Percentiles rank a stretch among this genome's conserved stretches.
These are phyloP conservation scores for Spencermartinsiella europaea DNA, from an alignment of 805 yeast genomes.

Conservation along the genomic window DNA sequence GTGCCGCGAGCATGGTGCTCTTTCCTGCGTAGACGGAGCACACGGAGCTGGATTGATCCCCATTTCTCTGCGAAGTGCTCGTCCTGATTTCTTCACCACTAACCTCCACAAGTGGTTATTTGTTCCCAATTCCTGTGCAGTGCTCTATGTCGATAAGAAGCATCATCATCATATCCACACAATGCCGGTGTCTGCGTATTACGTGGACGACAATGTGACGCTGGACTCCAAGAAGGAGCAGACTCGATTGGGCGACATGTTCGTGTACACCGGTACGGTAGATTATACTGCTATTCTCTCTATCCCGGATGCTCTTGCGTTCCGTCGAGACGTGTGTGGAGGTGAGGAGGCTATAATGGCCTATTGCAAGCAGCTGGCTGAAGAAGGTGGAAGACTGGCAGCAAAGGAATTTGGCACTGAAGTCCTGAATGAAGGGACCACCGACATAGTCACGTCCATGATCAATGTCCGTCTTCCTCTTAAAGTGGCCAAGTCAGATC, in stretches of 20 bases:
- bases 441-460: slow-evolving; percentile 39
- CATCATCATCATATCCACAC: slow-evolving; percentile 50
- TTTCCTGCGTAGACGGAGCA: slow-evolving; percentile 68
- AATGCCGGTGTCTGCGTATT: slow-evolving; percentile 52
- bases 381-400: slow-evolving; percentile 38
- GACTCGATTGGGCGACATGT: slow-evolving; percentile 37
- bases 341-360: slow-evolving; percentile 50
- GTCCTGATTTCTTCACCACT: slow-evolving; percentile 57
- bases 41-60: slow-evolving; percentile 51
- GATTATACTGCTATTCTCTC: slow-evolving; percentile 41
- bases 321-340: slow-evolving; percentile 43
- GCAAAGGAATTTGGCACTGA: slow-evolving; percentile 38
- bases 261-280: slow-evolving; percentile 47
- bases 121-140: slow-evolving; percentile 54
- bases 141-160: slow-evolving; percentile 50
- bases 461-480: slow-evolving; percentile 40
- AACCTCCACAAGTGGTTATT: slow-evolving; percentile 70
- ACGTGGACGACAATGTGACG: slow-evolving; percentile 23
- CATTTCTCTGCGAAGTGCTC: slow-evolving; percentile 22
- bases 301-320: slow-evolving; percentile 47
- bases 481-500: slow-evolving; percentile 15
- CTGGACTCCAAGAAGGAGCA: slow-evolving; percentile 1
- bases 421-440: slow-evolving; percentile 35
- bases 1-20: slow-evolving; percentile 42
- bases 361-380: slow-evolving; percentile 45